Conservation (phyloP, 805 yeast species). For the Wickerhamiella allomyrinae region DNA sequence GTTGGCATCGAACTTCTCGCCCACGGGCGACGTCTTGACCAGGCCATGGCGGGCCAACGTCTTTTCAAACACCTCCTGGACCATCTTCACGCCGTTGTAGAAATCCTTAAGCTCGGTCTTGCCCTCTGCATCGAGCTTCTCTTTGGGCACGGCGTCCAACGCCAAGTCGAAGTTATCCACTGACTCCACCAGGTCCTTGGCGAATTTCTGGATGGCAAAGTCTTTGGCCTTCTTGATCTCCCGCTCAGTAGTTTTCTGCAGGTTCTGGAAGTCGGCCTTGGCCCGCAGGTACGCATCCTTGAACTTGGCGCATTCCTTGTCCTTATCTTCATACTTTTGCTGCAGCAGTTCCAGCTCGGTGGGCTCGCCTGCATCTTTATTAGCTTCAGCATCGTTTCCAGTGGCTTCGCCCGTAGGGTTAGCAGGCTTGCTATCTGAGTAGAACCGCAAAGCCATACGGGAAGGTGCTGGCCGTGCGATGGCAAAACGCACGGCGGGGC, state of each 20-base stretch:
- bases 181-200: conserved; percentile 77
- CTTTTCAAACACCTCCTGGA: conserved; percentile 71
- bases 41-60: conserved; percentile 72
- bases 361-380: conserved; percentile 15
- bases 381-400: conserved; percentile 15
- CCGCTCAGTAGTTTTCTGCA: conserved; percentile 79
- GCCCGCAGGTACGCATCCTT: conserved; percentile 74
- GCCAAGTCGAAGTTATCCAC: conserved; percentile 87
- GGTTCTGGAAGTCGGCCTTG: conserved; percentile 82
- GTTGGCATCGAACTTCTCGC: conserved; percentile 80
- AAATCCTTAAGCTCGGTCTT: conserved; percentile 57
- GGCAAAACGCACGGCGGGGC: not conserved
- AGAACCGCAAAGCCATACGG: conserved; percentile 3
- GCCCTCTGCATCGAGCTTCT: conserved; percentile 19
- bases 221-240: conserved; percentile 79
- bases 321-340: conserved; percentile 39
- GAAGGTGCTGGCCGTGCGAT: conserved; percentile 1
- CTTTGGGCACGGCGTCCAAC: conserved; percentile 41
- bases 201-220: conserved; percentile 83
- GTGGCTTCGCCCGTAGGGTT: conserved; percentile 13
- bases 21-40: conserved; percentile 65
- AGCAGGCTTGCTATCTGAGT: conserved; percentile 5
- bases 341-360: conserved; percentile 28
- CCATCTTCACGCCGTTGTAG: conserved; percentile 83
- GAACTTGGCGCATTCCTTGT: conserved; percentile 56